Percentiles rank a stretch among this genome's conserved stretches.
Conservation (phyloP, 2,329 filamentous ascomycete species). For the Davidsoniella neocaledoniae region DNA sequence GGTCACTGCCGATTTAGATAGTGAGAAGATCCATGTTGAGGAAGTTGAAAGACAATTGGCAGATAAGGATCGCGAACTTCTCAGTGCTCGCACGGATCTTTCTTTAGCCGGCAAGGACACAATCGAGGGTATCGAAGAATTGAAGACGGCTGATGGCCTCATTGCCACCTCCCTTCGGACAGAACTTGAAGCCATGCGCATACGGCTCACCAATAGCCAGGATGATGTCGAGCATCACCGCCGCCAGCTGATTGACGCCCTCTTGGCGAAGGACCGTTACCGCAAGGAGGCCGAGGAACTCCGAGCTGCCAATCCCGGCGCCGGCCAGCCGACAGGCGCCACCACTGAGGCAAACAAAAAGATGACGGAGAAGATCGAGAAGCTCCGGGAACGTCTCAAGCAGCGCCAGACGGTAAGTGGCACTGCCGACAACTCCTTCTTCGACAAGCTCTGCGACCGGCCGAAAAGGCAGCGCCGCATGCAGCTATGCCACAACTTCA, state of each 20-base stretch:
- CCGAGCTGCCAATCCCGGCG: conserved; percentile 18
- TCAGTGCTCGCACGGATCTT: conserved; percentile 35
- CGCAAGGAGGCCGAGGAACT: conserved; percentile 35
- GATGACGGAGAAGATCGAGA: conserved; percentile 37
- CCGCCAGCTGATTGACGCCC: conserved; percentile 40
- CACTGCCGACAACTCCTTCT: conserved; percentile 5
- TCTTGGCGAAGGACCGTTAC: conserved; percentile 43
- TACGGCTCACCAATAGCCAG: conserved; percentile 30
- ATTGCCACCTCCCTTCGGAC: conserved; percentile 40
- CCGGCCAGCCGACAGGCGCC: conserved; percentile 20
- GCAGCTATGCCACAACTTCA: conserved; percentile 7
- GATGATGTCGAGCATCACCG: conserved; percentile 40
- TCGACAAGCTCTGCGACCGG: background rate
- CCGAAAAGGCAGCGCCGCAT: conserved; percentile 2
- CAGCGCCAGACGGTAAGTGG: conserved; percentile 42
- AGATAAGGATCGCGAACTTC: conserved; percentile 38
- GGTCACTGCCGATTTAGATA: conserved; percentile 30
- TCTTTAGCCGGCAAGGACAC: conserved; percentile 37
- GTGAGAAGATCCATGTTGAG: conserved; percentile 25
- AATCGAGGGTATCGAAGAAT: conserved; percentile 35
- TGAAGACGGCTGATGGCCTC: conserved; percentile 42
- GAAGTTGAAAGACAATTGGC: conserved; percentile 31
- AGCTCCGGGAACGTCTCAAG: conserved; percentile 36
- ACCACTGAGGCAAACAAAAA: conserved; percentile 24
- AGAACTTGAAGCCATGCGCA: conserved; percentile 39